Percentiles rank a stretch among this genome's conserved stretches.
Conservation (phyloP, 768 basidiomycete species). For the Leccinum broughii region DNA sequence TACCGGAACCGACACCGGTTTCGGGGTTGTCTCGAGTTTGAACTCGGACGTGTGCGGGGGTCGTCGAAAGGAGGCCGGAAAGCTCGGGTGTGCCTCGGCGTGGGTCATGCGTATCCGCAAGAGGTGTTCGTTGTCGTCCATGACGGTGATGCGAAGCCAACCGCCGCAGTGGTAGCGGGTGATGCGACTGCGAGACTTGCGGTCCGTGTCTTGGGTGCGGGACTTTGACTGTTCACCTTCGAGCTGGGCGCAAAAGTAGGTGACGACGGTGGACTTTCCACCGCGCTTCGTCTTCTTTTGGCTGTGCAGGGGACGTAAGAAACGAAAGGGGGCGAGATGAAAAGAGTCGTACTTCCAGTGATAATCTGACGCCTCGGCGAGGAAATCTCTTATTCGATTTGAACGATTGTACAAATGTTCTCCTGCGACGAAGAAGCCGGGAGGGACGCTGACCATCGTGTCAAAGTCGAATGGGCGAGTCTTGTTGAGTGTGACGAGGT, state of each 20-base stretch:
- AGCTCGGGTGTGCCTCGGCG: conserved; percentile 35
- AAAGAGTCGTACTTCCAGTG: conserved; percentile 33
- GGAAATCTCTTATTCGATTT: conserved; percentile 35
- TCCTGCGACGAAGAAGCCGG: conserved; percentile 33
- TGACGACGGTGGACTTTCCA: conserved; percentile 37
- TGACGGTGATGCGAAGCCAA: conserved; percentile 38
- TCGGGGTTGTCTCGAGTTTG: conserved; percentile 31
- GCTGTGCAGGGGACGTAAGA: conserved; percentile 12
- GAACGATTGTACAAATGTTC: conserved; percentile 38
- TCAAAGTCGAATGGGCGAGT: conserved; percentile 35
- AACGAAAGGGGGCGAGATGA: neutral
- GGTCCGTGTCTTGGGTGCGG: conserved; percentile 33
- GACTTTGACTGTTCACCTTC: conserved; percentile 37
- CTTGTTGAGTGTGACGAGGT: conserved; percentile 35
- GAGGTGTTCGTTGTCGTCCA: conserved; percentile 37
- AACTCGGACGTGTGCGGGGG: conserved; percentile 36
- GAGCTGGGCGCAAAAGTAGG: conserved; percentile 37
- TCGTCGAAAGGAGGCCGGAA: conserved; percentile 35
- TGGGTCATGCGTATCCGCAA: conserved; percentile 38
- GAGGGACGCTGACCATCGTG: conserved; percentile 35
- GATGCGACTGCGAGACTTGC: conserved; percentile 37
- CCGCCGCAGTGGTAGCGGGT: conserved; percentile 37
- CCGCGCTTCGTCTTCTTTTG: conserved; percentile 39
- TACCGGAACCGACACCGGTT: conserved; percentile 21
- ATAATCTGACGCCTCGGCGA: conserved; percentile 37